Evolutionary conservation across 2,329 filamentous ascomycete genomes (phyloP).

Genomic region (Blastomyces parvus): DNA sequence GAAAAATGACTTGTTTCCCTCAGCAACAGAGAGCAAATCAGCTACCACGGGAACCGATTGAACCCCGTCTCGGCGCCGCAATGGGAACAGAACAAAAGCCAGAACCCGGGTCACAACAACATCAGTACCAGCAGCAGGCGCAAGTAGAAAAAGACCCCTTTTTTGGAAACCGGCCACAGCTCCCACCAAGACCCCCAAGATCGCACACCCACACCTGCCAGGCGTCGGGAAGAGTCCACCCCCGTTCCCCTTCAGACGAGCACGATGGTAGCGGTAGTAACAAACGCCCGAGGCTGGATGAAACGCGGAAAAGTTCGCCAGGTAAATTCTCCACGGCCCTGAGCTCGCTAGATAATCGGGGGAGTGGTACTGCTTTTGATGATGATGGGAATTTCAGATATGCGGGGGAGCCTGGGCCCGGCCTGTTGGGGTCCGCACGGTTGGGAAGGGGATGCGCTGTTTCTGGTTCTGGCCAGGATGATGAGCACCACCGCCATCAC

Average conservation of each 20-base stretch:
- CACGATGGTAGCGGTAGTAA: not conserved
- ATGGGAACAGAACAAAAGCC: not conserved
- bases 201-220: not conserved
- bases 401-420: not conserved
- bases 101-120: not conserved
- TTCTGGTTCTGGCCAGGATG: not conserved
- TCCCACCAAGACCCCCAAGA: not conserved
- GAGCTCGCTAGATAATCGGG: not conserved
- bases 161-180: not conserved
- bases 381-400: not conserved
- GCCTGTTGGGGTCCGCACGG: not conserved
- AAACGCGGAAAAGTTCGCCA: not conserved
- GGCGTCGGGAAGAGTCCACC: not conserved
- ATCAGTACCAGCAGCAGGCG: not conserved
- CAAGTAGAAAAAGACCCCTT: not conserved
- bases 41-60: not conserved
- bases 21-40: not conserved
- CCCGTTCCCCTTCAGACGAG: not conserved
- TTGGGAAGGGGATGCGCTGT: not conserved
- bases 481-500: not conserved
- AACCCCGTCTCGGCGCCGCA: not conserved
- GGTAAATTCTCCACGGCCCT: not conserved
- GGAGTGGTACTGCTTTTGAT: not conserved
- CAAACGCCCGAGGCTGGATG: not conserved
- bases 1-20: not conserved